phyloP scores from a whole-genome alignment of 805 yeast genomes.

The Lipomyces sp. region DNA sequence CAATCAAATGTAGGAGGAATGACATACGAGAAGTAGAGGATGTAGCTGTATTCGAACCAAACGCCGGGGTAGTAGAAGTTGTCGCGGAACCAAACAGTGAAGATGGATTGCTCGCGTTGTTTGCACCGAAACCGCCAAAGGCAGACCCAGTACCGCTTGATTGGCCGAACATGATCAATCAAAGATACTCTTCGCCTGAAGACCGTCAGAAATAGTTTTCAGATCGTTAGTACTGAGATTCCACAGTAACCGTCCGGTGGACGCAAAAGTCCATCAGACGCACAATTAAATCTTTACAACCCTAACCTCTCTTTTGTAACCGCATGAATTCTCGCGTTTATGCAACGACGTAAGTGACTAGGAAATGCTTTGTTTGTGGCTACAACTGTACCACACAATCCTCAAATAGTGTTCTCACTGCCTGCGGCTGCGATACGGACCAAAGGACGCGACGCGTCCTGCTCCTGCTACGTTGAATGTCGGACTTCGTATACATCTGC shows the following conservation, averaged over 20 bases:
- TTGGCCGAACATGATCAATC: conserved; percentile 33
- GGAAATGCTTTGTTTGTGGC: neutral
- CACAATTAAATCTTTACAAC: neutral
- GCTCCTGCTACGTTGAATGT: too few relatives aligned
- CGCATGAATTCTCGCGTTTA: conserved; percentile 16
- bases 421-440: neutral
- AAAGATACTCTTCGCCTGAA: neutral
- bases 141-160: conserved; percentile 35
- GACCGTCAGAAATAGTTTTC: neutral
- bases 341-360: neutral
- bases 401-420: neutral
- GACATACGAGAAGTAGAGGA: conserved; percentile 17
- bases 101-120: conserved; percentile 24
- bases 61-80: conserved; percentile 24
- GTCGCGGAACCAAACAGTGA: conserved; percentile 27
- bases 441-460: neutral
- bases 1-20: neutral
- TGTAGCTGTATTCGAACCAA: conserved; percentile 21
- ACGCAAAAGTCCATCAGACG: neutral
- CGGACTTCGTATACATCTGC: neutral
- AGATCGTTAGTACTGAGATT: neutral
- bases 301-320: neutral
- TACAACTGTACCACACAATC: neutral
- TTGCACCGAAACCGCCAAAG: conserved; percentile 35
- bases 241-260: neutral